phyloP scores from a whole-genome alignment of 2,329 filamentous ascomycete genomes.

The Phaeosphaeria sp. region DNA sequence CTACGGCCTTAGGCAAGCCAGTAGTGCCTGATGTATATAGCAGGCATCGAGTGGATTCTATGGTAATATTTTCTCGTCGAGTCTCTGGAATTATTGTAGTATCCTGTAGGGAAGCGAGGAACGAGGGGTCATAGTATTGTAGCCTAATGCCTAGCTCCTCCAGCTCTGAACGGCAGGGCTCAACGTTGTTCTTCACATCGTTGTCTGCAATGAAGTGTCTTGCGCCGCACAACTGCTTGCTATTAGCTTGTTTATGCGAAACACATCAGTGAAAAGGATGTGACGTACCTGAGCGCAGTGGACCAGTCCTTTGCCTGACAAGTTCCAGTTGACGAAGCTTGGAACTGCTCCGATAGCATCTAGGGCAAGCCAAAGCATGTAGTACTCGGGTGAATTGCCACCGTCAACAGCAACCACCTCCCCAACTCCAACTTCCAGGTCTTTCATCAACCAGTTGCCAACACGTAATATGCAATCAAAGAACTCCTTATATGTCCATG shows the following conservation, averaged over 20 bases:
- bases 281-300: conserved; percentile 45
- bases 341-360: conserved; percentile 42
- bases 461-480: conserved; percentile 33
- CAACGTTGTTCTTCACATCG: conserved; percentile 58
- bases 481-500: conserved; percentile 44
- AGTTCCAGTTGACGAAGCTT: conserved; percentile 47
- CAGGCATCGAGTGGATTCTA: conserved; percentile 37
- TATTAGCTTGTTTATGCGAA: conserved; percentile 51
- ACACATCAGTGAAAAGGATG: conserved; percentile 17
- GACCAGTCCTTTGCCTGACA: conserved; percentile 42
- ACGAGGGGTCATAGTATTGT: conserved; percentile 37
- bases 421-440: conserved; percentile 36
- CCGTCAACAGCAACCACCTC: conserved; percentile 48
- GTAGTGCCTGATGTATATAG: conserved; percentile 48
- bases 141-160: conserved; percentile 31
- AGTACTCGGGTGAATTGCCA: conserved; percentile 43
- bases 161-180: conserved; percentile 32
- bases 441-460: conserved; percentile 47
- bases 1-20: conserved; percentile 43
- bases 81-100: conserved; percentile 30
- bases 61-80: conserved; percentile 25
- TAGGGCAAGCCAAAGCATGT: conserved; percentile 48
- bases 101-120: conserved; percentile 30
- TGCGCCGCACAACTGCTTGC: conserved; percentile 54
- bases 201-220: conserved; percentile 53